A percentile compares a stretch with the other conserved stretches of the same genome.
Evolutionary conservation across 75 land plant species (phyloP).

Genomic region (Cupressus sempervirens): DNA sequence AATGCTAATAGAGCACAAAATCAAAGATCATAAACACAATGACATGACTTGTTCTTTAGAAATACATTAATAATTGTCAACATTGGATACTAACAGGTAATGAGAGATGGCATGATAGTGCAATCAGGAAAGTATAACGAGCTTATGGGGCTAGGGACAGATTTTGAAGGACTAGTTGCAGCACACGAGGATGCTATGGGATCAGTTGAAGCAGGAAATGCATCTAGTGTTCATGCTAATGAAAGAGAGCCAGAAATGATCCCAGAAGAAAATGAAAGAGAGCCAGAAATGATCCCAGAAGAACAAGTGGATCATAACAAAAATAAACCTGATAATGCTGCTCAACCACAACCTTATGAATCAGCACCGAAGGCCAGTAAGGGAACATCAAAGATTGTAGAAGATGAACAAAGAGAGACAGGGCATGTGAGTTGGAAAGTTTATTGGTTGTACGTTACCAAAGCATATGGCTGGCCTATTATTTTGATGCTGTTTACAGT

Average conservation of each 20-base stretch:
- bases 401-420: slow-evolving; percentile 85
- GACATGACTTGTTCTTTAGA: not conserved
- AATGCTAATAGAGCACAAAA: not conserved
- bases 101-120: slow-evolving; percentile 87
- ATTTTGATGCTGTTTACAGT: slow-evolving; percentile 37
- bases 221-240: not conserved
- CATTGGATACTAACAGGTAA: slow-evolving; percentile 50
- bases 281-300: slow-evolving; percentile 25
- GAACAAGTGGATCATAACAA: not conserved
- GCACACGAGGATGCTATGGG: slow-evolving; percentile 92
- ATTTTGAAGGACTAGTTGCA: slow-evolving; percentile 78
- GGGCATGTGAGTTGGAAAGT: slow-evolving; percentile 67
- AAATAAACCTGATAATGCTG: not conserved
- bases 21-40: not conserved
- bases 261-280: slow-evolving; percentile 18
- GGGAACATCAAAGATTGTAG: slow-evolving; percentile 63
- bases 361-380: slow-evolving; percentile 15
- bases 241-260: slow-evolving; percentile 17
- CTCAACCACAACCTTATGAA: not conserved
- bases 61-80: not conserved
- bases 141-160: slow-evolving; percentile 59
- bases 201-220: slow-evolving; percentile 45
- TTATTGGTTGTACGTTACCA: slow-evolving; percentile 76
- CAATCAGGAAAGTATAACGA: slow-evolving; percentile 84
- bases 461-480: slow-evolving; percentile 85